These are phyloP conservation scores for Pestalotiopsis sp. DNA, from an alignment of 2,329 filamentous ascomycete species.

Conservation along the genomic window DNA sequence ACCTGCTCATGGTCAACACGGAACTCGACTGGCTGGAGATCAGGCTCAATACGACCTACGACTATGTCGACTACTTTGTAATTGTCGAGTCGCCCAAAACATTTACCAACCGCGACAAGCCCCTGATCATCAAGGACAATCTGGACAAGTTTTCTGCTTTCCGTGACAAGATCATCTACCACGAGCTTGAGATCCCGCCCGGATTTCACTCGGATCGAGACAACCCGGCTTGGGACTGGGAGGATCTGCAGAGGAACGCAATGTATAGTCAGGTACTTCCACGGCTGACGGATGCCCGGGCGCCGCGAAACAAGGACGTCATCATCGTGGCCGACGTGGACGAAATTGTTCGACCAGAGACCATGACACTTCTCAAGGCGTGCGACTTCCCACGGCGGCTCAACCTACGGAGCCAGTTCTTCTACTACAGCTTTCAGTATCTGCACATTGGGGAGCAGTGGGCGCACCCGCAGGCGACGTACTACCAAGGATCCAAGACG, in stretches of 20 bases:
- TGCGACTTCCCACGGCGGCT: slow-evolving; percentile 56
- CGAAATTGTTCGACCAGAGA: slow-evolving; percentile 58
- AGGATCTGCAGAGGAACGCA: slow-evolving; percentile 55
- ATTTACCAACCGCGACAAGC: slow-evolving; percentile 60
- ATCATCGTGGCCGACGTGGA: slow-evolving; percentile 63
- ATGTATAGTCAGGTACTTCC: slow-evolving; percentile 60
- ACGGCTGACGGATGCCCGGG: slow-evolving; percentile 40
- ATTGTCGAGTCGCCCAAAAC: slow-evolving; percentile 62
- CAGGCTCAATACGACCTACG: slow-evolving; percentile 58
- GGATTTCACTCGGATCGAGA: slow-evolving; percentile 38
- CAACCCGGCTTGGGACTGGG: slow-evolving; percentile 47
- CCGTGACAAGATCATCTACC: slow-evolving; percentile 63
- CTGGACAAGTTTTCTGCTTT: slow-evolving; percentile 55
- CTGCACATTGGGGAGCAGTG: slow-evolving; percentile 49
- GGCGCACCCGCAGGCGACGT: slow-evolving; percentile 63
- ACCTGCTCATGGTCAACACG: slow-evolving; percentile 64
- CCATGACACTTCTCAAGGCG: slow-evolving; percentile 49
- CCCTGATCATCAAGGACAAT: slow-evolving; percentile 54
- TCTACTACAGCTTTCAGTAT: slow-evolving; percentile 62
- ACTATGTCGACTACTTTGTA: slow-evolving; percentile 66
- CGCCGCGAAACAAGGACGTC: slow-evolving; percentile 53
- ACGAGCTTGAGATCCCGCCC: slow-evolving; percentile 49
- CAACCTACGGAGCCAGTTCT: slow-evolving; percentile 54
- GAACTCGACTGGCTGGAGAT: slow-evolving; percentile 70
- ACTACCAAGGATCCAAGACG: slow-evolving; percentile 51